These are phyloP conservation scores for Metschnikowia hibisci DNA, from an alignment of 805 yeast genomes.

Conservation along the genomic window DNA sequence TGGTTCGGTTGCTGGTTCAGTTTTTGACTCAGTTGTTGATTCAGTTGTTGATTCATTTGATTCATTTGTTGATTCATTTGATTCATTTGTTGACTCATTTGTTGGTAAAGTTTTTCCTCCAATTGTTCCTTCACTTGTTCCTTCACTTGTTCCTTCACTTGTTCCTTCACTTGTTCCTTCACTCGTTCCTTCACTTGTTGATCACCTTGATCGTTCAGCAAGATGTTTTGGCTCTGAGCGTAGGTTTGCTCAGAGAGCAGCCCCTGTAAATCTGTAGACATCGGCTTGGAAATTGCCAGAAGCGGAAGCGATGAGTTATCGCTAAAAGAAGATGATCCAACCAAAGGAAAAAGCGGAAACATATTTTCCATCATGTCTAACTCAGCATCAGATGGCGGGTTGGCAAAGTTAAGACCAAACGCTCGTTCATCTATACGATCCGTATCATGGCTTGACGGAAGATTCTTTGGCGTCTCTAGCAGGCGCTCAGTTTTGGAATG, in stretches of 20 bases:
- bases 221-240: neutral
- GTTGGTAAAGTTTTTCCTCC: too few relatives aligned
- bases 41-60: too few relatives aligned
- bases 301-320: constrained; percentile 33
- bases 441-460: neutral
- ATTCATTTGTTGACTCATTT: too few relatives aligned
- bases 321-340: constrained; percentile 37
- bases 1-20: neutral
- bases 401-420: constrained; percentile 12
- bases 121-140: too few relatives aligned
- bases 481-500: neutral
- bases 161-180: too few relatives aligned
- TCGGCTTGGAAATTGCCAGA: constrained; percentile 25
- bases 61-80: too few relatives aligned
- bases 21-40: too few relatives aligned
- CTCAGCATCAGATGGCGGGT: constrained; percentile 20
- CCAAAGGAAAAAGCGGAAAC: constrained; percentile 43
- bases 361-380: constrained; percentile 31
- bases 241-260: neutral
- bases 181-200: too few relatives aligned
- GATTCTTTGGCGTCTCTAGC: neutral
- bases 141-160: too few relatives aligned
- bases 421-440: neutral
- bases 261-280: neutral
- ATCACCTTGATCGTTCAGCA: neutral